Conservation (phyloP, 1,284 basidiomycete species). For the Pseudomicrostroma phylloplanum region DNA sequence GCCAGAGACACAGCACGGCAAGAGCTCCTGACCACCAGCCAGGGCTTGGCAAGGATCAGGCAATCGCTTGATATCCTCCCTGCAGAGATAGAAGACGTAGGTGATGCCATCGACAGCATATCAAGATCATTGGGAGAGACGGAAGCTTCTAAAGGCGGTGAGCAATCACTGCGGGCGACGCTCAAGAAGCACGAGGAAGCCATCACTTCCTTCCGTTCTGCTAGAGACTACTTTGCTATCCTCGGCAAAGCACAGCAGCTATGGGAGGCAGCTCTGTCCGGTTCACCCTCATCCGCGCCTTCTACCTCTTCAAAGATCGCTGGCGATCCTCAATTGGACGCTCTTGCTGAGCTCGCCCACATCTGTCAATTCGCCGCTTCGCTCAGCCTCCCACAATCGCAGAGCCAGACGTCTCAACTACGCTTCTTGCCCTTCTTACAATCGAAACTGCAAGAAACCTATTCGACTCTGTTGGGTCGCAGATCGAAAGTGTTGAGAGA, state of each 20-base stretch:
- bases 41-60: neutral
- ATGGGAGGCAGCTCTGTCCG: conserved; percentile 11
- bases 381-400: neutral
- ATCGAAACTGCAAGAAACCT: conserved; percentile 24
- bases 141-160: neutral
- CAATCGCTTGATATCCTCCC: neutral
- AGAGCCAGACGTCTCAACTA: neutral
- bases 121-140: neutral
- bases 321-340: no score
- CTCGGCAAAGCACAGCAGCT: conserved; percentile 33
- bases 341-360: conserved; percentile 10
- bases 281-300: no score
- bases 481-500: conserved; percentile 16
- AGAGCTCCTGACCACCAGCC: neutral
- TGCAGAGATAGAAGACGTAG: neutral
- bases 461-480: conserved; percentile 18
- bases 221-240: conserved; percentile 27
- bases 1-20: neutral
- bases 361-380: conserved; percentile 15
- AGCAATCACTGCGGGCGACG: neutral
- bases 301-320: no score
- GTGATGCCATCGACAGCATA: neutral
- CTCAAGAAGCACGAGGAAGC: conserved; percentile 22
- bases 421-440: conserved; percentile 25
- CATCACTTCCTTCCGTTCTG: conserved; percentile 23